Evolutionary conservation across 1,284 basidiomycete genomes (phyloP), one percentile per base, ranked within the genome.

Genomic region (Phenoliferia sp.): DNA sequence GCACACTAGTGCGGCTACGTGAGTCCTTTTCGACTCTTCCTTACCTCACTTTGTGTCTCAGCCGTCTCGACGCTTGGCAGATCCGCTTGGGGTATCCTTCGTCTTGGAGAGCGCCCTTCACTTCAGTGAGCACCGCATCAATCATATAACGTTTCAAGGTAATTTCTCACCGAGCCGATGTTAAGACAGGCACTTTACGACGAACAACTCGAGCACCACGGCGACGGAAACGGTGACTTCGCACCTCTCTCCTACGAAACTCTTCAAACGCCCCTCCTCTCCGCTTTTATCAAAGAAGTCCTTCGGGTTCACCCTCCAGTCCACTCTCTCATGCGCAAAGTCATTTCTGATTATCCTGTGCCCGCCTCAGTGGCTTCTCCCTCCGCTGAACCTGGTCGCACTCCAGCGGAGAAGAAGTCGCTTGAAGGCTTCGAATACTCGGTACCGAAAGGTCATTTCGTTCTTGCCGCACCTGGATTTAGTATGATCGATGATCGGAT

Each of bases 1-100:
- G 81, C 96, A 99, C 82, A 99, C 96, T 0, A 92, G 89, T 74
- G 94, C 93, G 26, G 90, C 95, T 0, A 91, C 92, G 15, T 87
- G n/a, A n/a, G n/a, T n/a, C n/a, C n/a, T n/a, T n/a, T n/a, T n/a
- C n/a, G n/a, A n/a, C n/a, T n/a, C n/a, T n/a, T n/a, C n/a, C n/a
- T n/a, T n/a, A n/a, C n/a, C n/a, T n/a, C n/a, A n/a, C n/a, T n/a
- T n/a, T n/a, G n/a, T n/a, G n/a, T n/a, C n/a, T n/a, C n/a, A n/a
- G n/a, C n/a, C n/a, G n/a, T n/a, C n/a, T n/a, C n/a, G n/a, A n/a
- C n/a, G n/a, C n/a, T n/a, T n/a, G n/a, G n/a, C n/a, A n/a, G n/a
- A n/a, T n/a, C 87, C 31, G 88, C 92, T 5, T 99, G 96, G 96
- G 80, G 89, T n/a, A 83, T 99, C 50, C 85, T 98, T 59, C 92